A percentile compares a stretch with the other conserved stretches of the same genome.
Evolutionary conservation across 306 rosid genomes (phyloP).

Genomic region (Parietaria judaica): DNA sequence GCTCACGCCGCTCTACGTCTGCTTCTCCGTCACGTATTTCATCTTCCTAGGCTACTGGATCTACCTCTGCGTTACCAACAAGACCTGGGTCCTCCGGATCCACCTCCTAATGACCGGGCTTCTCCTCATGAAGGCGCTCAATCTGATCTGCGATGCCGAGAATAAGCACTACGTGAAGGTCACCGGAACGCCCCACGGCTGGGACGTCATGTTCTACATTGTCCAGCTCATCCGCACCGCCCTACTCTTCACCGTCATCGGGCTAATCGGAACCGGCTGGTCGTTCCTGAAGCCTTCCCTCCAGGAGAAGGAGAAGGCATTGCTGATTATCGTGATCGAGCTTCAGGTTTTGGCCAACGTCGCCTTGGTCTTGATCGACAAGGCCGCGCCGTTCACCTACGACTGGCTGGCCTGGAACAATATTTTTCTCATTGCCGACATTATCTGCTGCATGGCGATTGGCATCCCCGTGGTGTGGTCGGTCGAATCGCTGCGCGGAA

Average conservation of each 20-base stretch:
- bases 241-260: slow-evolving; percentile 64
- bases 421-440: slow-evolving; percentile 78
- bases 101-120: slow-evolving; percentile 61
- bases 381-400: slow-evolving; percentile 80
- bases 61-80: slow-evolving; percentile 31
- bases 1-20: slow-evolving; percentile 49
- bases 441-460: slow-evolving; percentile 83
- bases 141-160: slow-evolving; percentile 77
- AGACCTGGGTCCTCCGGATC: slow-evolving; percentile 62
- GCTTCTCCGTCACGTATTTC: slow-evolving; percentile 45
- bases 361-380: slow-evolving; percentile 83
- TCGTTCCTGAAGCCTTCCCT: slow-evolving; percentile 73
- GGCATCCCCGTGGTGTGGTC: slow-evolving; percentile 95
- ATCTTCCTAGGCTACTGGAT: slow-evolving; percentile 55
- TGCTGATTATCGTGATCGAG: slow-evolving; percentile 76
- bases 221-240: slow-evolving; percentile 79
- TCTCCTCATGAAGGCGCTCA: slow-evolving; percentile 59
- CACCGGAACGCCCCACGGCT: slow-evolving; percentile 85
- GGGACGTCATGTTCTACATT: slow-evolving; percentile 87
- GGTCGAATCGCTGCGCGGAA: slow-evolving; percentile 67
- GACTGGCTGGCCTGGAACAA: slow-evolving; percentile 97
- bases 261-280: slow-evolving; percentile 91
- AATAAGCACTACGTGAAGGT: slow-evolving; percentile 69
- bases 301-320: slow-evolving; percentile 81
- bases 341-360: slow-evolving; percentile 83